Evolutionary conservation across 1,139 yeast genomes (phyloP).

Genomic region (Kodamaea derodonti): DNA sequence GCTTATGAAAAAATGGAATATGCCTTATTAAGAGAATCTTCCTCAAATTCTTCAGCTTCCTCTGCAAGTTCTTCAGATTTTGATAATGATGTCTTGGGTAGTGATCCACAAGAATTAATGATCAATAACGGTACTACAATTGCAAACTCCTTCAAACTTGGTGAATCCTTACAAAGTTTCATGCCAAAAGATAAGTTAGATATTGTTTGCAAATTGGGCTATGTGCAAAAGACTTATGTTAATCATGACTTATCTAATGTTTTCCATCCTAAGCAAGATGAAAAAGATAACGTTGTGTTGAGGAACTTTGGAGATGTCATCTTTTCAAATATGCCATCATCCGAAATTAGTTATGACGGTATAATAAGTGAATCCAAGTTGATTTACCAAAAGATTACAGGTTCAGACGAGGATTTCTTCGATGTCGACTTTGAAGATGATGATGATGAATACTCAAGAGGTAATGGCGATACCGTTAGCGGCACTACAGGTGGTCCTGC

Average conservation of each 20-base stretch:
- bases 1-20: constrained; percentile 79
- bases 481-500: constrained; percentile 8
- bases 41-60: constrained; percentile 18
- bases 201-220: constrained; percentile 73
- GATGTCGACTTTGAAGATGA: constrained; percentile 96
- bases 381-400: constrained; percentile 74
- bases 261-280: constrained; percentile 23
- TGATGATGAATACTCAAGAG: constrained; percentile 47
- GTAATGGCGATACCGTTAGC: constrained; percentile 7
- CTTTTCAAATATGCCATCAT: constrained; percentile 71
- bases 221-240: constrained; percentile 65
- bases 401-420: constrained; percentile 91
- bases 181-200: constrained; percentile 79
- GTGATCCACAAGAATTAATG: constrained; percentile 53
- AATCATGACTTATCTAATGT: constrained; percentile 40
- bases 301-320: constrained; percentile 42
- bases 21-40: constrained; percentile 74
- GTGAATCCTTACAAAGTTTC: constrained; percentile 78
- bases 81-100: constrained; percentile 46
- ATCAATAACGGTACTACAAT: constrained; percentile 44
- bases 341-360: constrained; percentile 90
- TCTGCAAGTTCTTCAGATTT: constrained; percentile 27
- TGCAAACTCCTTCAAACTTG: constrained; percentile 77
- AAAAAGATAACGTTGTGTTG: constrained; percentile 26
- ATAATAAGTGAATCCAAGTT: constrained; percentile 76